Percentiles rank a stretch among this genome's conserved stretches.
Evolutionary conservation across 2,329 filamentous ascomycete species (phyloP).

Genomic region (Aspergillus fructus): DNA sequence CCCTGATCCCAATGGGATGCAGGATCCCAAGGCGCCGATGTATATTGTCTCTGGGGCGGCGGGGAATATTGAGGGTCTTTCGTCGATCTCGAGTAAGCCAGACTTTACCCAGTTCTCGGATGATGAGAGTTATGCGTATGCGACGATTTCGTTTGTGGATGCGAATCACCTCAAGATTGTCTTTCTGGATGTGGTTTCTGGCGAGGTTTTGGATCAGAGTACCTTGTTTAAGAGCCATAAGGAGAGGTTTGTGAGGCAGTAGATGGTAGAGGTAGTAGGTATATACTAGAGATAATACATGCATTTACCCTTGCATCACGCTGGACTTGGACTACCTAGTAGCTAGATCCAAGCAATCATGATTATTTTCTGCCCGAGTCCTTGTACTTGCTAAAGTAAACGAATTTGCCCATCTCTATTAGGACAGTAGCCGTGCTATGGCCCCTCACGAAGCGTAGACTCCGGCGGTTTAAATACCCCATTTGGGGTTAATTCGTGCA

Average conservation of each 20-base stretch:
- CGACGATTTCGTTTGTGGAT: constrained; percentile 49
- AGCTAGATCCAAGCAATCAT: no score
- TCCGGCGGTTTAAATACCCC: no score
- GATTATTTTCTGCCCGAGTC: no score
- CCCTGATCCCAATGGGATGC: constrained; percentile 45
- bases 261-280: no score
- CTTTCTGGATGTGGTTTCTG: constrained; percentile 52
- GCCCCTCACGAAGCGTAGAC: no score
- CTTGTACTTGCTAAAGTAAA: no score
- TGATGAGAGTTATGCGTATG: constrained; percentile 52
- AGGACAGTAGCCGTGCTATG: no score
- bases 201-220: constrained; percentile 49
- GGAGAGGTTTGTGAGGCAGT: constrained; percentile 46
- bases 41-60: constrained; percentile 58
- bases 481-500: no score
- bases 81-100: constrained; percentile 42
- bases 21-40: constrained; percentile 55
- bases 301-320: no score
- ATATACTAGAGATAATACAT: no score
- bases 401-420: no score
- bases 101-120: constrained; percentile 42
- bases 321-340: no score
- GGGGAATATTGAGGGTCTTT: constrained; percentile 57
- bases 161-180: constrained; percentile 49
- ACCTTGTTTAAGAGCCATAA: constrained; percentile 51